Conservation (phyloP, 306 rosid species). For the Prunus mume region DNA sequence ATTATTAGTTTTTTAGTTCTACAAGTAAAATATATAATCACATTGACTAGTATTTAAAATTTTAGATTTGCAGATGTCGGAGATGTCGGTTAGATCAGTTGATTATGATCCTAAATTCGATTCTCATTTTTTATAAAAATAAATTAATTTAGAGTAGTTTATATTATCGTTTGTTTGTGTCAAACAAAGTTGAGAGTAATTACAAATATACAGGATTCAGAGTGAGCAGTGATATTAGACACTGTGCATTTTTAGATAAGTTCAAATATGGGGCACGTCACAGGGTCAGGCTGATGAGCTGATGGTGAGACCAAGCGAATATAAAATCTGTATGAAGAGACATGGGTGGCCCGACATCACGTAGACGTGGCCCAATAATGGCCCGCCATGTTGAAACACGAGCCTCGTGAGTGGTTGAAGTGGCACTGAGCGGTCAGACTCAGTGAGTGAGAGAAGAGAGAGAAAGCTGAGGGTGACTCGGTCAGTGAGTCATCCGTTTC, state of each 20-base stretch:
- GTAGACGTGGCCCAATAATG: slow-evolving; percentile 15
- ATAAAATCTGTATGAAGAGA: neutral
- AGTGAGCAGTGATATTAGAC: neutral
- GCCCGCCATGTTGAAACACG: slow-evolving; percentile 3
- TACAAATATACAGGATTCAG: too few relatives aligned
- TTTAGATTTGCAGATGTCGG: too few relatives aligned
- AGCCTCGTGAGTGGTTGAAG: neutral
- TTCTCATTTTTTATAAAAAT: too few relatives aligned
- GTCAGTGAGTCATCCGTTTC: slow-evolving; percentile 8
- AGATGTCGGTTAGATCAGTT: too few relatives aligned
- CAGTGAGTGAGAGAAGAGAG: too few relatives aligned
- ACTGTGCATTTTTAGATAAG: neutral
- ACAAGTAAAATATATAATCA: too few relatives aligned
- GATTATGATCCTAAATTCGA: too few relatives aligned
- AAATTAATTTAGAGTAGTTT: too few relatives aligned
- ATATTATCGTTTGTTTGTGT: too few relatives aligned
- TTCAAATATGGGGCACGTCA: neutral
- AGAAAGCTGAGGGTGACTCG: neutral
- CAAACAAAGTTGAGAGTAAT: too few relatives aligned
- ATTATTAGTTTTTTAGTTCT: too few relatives aligned
- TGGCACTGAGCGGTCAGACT: neutral
- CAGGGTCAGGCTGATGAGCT: neutral
- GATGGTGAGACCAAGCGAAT: neutral
- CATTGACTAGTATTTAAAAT: too few relatives aligned
- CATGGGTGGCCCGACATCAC: slow-evolving; percentile 1